A percentile compares a stretch with the other conserved stretches of the same genome.
These are phyloP conservation scores for Lactifluus piperatus DNA, from an alignment of 768 basidiomycete genomes.

Conservation along the genomic window DNA sequence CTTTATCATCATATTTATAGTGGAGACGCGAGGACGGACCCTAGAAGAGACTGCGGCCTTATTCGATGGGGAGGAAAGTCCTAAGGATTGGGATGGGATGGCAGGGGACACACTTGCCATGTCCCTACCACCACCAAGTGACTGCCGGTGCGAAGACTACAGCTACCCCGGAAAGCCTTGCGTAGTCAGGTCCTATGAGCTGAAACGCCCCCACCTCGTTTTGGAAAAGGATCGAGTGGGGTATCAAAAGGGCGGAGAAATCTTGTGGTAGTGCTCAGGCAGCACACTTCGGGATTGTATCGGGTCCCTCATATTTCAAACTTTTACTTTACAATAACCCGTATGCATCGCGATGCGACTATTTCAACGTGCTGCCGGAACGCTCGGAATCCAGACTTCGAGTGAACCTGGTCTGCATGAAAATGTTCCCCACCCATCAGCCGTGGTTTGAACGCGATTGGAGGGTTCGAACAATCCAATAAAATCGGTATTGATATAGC, in stretches of 20 bases:
- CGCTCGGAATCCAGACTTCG: conserved; percentile 46
- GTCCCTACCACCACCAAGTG: not conserved
- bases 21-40: conserved; percentile 61
- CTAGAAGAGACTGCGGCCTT: conserved; percentile 67
- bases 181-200: not conserved
- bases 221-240: conserved; percentile 2
- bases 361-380: not conserved
- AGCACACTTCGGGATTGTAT: not conserved
- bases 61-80: conserved; percentile 52
- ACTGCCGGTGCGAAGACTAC: not conserved
- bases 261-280: not conserved
- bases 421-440: conserved; percentile 59
- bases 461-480: conserved; percentile 40
- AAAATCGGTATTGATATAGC: conserved; percentile 32
- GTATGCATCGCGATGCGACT: not conserved
- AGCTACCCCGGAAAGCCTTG: not conserved
- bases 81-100: conserved; percentile 35
- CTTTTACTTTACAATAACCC: not conserved
- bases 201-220: not conserved
- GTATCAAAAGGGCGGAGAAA: not conserved
- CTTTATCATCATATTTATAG: conserved; percentile 45
- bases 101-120: conserved; percentile 42
- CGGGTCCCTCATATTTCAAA: not conserved
- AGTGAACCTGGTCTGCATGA: conserved; percentile 46
- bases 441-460: conserved; percentile 38